phyloP scores from a whole-genome alignment of 1,139 yeast genomes.

The Geotrichum histeridarum region DNA sequence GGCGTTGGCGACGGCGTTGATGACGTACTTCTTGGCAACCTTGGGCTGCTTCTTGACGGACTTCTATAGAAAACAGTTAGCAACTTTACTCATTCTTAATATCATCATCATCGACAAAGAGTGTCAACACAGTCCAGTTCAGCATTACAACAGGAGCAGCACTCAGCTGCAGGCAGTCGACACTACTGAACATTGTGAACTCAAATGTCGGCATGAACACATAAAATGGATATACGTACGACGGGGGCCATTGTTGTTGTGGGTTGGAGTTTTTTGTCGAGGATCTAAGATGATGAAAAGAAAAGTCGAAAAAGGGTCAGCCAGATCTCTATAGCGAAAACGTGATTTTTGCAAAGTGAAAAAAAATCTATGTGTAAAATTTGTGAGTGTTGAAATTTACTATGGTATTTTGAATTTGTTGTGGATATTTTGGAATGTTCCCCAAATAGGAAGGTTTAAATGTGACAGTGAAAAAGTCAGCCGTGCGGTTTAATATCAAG shows the following conservation, averaged over 20 bases:
- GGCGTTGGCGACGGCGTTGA: conserved; percentile 96
- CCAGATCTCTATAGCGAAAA: neutral
- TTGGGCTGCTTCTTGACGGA: conserved; percentile 63
- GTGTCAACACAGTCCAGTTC: too few relatives aligned
- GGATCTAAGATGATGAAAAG: neutral
- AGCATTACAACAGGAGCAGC: conserved; percentile 23
- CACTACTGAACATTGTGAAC: conserved; percentile 21
- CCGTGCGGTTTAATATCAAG: too few relatives aligned
- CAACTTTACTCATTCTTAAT: too few relatives aligned
- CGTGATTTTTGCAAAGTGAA: neutral
- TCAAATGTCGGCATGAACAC: too few relatives aligned
- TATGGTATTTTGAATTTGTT: neutral
- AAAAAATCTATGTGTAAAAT: neutral
- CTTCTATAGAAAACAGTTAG: conserved; percentile 46
- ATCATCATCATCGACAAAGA: too few relatives aligned
- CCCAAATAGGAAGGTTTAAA: too few relatives aligned
- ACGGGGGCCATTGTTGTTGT: conserved; percentile 73
- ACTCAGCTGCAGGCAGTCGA: conserved; percentile 26
- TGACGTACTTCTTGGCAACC: conserved; percentile 58
- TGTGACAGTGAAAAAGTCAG: too few relatives aligned
- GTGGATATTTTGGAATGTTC: too few relatives aligned
- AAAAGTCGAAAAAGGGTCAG: neutral
- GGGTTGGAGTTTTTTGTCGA: conserved; percentile 9
- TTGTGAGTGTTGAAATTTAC: neutral
- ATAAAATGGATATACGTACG: conserved; percentile 50